Evolutionary conservation across 345 rosid species (phyloP), one percentile per base, ranked within the genome.

Genomic region (Citrus sp.): DNA sequence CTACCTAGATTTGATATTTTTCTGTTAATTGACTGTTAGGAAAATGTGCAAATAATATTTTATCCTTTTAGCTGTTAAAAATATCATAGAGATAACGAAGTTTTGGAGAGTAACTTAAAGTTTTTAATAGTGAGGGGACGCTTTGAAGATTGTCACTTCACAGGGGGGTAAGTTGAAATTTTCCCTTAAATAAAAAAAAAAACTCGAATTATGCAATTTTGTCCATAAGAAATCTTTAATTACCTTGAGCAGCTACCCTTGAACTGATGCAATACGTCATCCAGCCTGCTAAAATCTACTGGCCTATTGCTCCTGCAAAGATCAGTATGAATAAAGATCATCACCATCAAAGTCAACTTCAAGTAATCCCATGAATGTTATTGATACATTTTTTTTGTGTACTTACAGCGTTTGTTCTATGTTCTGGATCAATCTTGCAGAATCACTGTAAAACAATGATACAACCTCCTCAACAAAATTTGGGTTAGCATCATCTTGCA

Each of bases 401-500:
- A 61, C 93, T 88, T 76, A 92, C 95, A 92, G 76, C 64, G 92
- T 84, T 32, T 85, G 91, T 18, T 92, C 95, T 63, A 92, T 88
- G 81, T 66, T 88, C 34, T 85, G 89, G 77, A 92, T 85, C 61
- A 88, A 72, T 80, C 92, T 81, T 30, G 88, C 84, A 9, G 95
- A 90, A 73, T 90, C 90, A 67, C 61, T 83, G 78, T 87, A 90
- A 77, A 81, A 92, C 38, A 89, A 79, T 28, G 92, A 58, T 35
- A 87, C 89, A 77, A 90, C 77, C 85, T 92, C 95, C 84, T 90
- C 88, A 2, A 86, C 95, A 79, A 92, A 92, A 79, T 87, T 83
- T 54, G 95, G 95, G 83, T 88, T 90, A 10, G 87, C 84, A 68
- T 88, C 95, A 85, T 92, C 95, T 78, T 92, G 92, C 72, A 92